phyloP scores from a whole-genome alignment of 176 grass and related monocot genomes.

The sorghum (Sorghum bicolor) region DNA sequence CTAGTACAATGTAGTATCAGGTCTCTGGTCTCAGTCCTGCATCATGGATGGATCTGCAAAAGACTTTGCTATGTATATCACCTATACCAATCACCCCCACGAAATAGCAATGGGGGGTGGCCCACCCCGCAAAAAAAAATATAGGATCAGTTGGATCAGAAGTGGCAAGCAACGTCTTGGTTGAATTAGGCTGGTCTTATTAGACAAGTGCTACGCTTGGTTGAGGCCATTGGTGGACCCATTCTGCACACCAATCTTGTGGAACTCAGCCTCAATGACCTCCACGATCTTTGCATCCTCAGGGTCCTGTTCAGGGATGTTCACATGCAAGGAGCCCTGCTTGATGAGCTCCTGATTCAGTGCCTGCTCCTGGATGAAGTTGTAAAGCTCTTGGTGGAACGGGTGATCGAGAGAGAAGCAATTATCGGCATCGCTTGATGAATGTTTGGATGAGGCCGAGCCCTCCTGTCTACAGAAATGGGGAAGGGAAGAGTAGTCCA shows the following conservation, averaged over 20 bases:
- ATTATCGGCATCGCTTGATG: slow-evolving; percentile 5
- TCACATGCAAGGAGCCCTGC: slow-evolving; percentile 67
- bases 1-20: background rate
- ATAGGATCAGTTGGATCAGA: slow-evolving; percentile 33
- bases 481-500: slow-evolving; percentile 80
- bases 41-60: slow-evolving; percentile 28
- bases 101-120: slow-evolving; percentile 15
- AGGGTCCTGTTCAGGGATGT: slow-evolving; percentile 66
- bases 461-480: slow-evolving; percentile 76
- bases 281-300: slow-evolving; percentile 58
- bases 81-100: background rate
- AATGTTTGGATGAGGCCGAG: slow-evolving; percentile 42
- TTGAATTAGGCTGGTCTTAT: background rate
- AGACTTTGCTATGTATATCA: slow-evolving; percentile 20
- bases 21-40: slow-evolving; percentile 16
- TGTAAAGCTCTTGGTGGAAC: slow-evolving; percentile 88
- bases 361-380: slow-evolving; percentile 72
- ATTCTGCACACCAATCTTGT: slow-evolving; percentile 64
- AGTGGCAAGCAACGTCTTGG: background rate
- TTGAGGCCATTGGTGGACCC: slow-evolving; percentile 14
- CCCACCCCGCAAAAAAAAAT: slow-evolving; percentile 14
- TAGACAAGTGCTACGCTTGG: background rate
- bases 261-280: slow-evolving; percentile 73
- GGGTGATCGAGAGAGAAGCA: slow-evolving; percentile 78
- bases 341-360: slow-evolving; percentile 43